Conservation (phyloP, 176 grass and related monocot species). For the Eleusine coracana region DNA sequence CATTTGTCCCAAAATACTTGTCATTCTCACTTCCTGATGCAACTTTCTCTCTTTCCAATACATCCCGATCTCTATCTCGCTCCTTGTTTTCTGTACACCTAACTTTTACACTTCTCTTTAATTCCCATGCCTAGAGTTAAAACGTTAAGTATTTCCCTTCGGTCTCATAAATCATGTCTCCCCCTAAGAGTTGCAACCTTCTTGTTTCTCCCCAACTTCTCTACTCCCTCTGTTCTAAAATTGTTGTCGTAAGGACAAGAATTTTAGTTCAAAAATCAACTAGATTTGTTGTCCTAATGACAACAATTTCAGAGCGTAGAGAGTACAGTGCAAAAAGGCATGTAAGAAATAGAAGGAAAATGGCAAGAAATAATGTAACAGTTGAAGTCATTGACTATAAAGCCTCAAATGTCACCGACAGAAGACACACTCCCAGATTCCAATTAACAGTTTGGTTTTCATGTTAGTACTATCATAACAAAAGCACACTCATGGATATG, state of each 20-base stretch:
- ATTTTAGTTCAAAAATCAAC: no score
- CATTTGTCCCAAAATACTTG: no score
- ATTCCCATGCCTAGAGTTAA: no score
- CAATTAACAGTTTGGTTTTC: neutral
- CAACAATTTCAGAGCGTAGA: neutral
- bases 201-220: neutral
- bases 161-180: neutral
- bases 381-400: neutral
- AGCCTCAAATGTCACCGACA: constrained; percentile 13
- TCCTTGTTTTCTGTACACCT: no score
- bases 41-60: no score
- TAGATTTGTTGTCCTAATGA: no score
- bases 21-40: no score
- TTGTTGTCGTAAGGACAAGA: no score
- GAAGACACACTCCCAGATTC: constrained; percentile 8
- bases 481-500: neutral
- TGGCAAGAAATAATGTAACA: neutral
- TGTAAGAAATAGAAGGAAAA: neutral
- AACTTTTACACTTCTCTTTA: no score
- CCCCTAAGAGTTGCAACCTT: neutral
- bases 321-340: neutral
- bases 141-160: constrained; percentile 27
- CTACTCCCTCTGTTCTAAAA: no score
- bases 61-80: no score
- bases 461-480: neutral